phyloP scores from a whole-genome alignment of 2,329 filamentous ascomycete species.

The Xylariaceae sp. region DNA sequence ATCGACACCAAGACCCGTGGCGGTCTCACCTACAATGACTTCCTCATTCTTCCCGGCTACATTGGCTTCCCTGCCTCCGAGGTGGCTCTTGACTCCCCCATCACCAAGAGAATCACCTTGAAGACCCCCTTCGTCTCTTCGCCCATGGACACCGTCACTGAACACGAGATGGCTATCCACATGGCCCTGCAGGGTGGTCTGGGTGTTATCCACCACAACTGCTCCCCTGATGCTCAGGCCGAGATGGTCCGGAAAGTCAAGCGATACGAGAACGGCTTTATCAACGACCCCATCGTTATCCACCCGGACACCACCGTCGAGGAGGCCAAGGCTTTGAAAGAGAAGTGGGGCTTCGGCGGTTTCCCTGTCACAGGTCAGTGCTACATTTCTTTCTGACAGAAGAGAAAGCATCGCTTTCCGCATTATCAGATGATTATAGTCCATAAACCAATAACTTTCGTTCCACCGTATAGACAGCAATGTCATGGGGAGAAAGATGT shows the following conservation, averaged over 20 bases:
- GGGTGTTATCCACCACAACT: constrained; percentile 99
- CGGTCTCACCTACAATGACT: constrained; percentile 97
- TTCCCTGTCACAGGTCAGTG: constrained; percentile 95
- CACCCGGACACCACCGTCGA: constrained; percentile 80
- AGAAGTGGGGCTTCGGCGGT: constrained; percentile 97
- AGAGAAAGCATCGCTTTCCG: constrained; percentile 4
- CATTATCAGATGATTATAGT: constrained; percentile 68
- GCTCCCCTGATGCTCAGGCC: constrained; percentile 92
- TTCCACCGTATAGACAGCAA: constrained; percentile 95
- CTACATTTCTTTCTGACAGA: constrained; percentile 9
- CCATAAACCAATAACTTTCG: constrained; percentile 92
- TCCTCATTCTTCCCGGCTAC: constrained; percentile 92
- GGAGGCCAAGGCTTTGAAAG: constrained; percentile 87
- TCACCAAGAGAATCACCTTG: constrained; percentile 91
- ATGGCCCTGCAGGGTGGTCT: constrained; percentile 85
- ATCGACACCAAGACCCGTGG: constrained; percentile 89
- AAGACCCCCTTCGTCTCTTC: constrained; percentile 97
- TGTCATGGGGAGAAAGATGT: constrained; percentile 73
- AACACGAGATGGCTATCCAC: constrained; percentile 99
- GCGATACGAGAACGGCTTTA: constrained; percentile 99
- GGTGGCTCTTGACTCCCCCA: constrained; percentile 79
- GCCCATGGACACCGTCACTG: constrained; percentile 98
- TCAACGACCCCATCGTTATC: constrained; percentile 90
- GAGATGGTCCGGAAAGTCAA: constrained; percentile 99
- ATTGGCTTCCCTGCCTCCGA: constrained; percentile 95